Evolutionary conservation across 2,329 filamentous ascomycete genomes (phyloP).

Genomic region (Hypomyces perniciosus): DNA sequence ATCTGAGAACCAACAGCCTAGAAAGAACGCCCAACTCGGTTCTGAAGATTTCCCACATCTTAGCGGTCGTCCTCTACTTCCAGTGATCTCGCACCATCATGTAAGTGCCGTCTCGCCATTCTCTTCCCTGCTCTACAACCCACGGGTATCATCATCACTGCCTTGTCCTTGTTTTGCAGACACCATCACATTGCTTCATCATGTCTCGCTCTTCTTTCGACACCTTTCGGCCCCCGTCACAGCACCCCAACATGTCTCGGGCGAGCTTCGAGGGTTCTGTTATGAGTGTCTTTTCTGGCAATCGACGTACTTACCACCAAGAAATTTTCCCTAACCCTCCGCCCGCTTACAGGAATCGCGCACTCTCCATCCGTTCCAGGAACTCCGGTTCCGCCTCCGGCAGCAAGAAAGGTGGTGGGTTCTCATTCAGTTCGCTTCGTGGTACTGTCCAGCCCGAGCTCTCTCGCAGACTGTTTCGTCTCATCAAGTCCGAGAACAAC

Average conservation of each 20-base stretch:
- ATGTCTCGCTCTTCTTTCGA: slow-evolving; percentile 7
- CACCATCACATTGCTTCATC: background rate
- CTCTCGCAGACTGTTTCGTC: slow-evolving; percentile 77
- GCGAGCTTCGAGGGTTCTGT: slow-evolving; percentile 26
- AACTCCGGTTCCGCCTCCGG: slow-evolving; percentile 23
- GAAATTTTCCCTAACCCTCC: slow-evolving; percentile 23
- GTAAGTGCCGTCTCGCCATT: slow-evolving; percentile 6
- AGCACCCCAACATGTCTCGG: slow-evolving; percentile 23
- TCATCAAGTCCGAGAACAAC: slow-evolving; percentile 94
- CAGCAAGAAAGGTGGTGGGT: slow-evolving; percentile 39
- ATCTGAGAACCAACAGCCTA: background rate
- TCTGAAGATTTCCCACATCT: background rate
- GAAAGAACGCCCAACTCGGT: slow-evolving; percentile 2
- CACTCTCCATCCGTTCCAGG: slow-evolving; percentile 64
- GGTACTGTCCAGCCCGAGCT: slow-evolving; percentile 82
- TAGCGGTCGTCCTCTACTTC: background rate
- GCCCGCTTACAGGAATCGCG: slow-evolving; percentile 56
- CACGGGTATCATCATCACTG: no score
- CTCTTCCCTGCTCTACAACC: background rate
- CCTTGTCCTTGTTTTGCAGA: no score
- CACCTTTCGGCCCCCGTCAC: background rate
- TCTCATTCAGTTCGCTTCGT: slow-evolving; percentile 81
- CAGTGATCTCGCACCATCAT: slow-evolving; percentile 2
- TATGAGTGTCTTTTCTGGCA: slow-evolving; percentile 16
- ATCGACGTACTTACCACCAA: slow-evolving; percentile 8